A percentile compares a stretch with the other conserved stretches of the same genome.
Conservation (phyloP, 208 protist genomes). For the Acanthamoeba culbertsoni region DNA sequence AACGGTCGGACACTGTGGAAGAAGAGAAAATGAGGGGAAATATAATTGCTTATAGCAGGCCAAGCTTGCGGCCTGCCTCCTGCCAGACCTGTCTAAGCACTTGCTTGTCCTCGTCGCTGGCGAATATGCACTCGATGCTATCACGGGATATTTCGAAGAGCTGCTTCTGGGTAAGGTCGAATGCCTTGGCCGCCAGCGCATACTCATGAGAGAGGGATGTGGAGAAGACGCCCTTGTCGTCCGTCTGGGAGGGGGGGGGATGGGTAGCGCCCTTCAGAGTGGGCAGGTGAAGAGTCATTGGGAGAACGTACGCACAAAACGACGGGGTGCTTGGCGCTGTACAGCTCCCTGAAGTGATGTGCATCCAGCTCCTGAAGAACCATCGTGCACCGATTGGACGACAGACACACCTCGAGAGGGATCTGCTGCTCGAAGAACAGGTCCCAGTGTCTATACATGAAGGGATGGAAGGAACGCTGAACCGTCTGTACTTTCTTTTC, state of each 20-base stretch:
- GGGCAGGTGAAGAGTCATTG: no score
- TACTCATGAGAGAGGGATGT: conserved; percentile 11
- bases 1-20: neutral
- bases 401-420: conserved; percentile 16
- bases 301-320: conserved; percentile 7
- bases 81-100: neutral
- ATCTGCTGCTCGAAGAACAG: neutral
- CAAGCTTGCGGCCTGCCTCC: neutral
- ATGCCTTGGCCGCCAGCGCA: neutral
- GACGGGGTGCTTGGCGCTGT: conserved; percentile 1
- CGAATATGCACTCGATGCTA: conserved; percentile 7
- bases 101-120: neutral
- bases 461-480: neutral
- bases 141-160: neutral
- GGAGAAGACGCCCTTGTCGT: no score
- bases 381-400: conserved; percentile 23
- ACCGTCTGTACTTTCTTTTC: neutral
- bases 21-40: neutral
- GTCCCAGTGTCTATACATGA: neutral
- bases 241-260: no score
- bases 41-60: neutral
- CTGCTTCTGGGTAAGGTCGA: neutral
- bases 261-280: no score
- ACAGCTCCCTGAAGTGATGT: conserved; percentile 29
- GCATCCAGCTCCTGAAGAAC: neutral